phyloP scores from a whole-genome alignment of 345 rosid species.

The Cardamine occulta region DNA sequence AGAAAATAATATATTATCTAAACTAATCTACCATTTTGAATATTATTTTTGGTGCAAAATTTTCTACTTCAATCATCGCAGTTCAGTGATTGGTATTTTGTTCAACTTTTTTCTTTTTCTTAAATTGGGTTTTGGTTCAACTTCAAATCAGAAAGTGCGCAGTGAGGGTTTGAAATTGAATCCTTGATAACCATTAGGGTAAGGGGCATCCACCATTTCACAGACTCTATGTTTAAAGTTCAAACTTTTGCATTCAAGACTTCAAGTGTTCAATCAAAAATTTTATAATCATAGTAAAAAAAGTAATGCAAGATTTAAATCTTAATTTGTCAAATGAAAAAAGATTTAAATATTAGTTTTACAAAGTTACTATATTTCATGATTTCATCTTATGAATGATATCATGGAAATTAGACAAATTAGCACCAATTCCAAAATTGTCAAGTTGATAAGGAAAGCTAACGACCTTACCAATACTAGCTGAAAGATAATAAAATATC shows the following conservation, averaged over 20 bases:
- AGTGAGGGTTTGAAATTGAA: no score
- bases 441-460: conserved; percentile 10
- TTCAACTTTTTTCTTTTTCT: no score
- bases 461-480: conserved; percentile 8
- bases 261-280: not conserved
- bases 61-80: no score
- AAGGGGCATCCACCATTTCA: no score
- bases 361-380: not conserved
- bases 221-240: not conserved
- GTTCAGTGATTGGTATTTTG: no score
- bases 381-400: not conserved
- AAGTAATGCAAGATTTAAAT: not conserved
- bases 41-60: no score
- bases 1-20: no score
- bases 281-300: not conserved
- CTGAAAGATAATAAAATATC: not conserved
- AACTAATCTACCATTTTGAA: not conserved
- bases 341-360: not conserved
- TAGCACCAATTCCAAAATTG: conserved; percentile 5
- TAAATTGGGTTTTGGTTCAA: no score
- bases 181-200: no score
- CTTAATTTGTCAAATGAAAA: not conserved
- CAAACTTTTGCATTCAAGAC: not conserved
- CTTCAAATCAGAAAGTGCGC: no score
- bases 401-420: not conserved